phyloP scores from a whole-genome alignment of 2,329 filamentous ascomycete genomes.

The Ophiostoma perfectum region DNA sequence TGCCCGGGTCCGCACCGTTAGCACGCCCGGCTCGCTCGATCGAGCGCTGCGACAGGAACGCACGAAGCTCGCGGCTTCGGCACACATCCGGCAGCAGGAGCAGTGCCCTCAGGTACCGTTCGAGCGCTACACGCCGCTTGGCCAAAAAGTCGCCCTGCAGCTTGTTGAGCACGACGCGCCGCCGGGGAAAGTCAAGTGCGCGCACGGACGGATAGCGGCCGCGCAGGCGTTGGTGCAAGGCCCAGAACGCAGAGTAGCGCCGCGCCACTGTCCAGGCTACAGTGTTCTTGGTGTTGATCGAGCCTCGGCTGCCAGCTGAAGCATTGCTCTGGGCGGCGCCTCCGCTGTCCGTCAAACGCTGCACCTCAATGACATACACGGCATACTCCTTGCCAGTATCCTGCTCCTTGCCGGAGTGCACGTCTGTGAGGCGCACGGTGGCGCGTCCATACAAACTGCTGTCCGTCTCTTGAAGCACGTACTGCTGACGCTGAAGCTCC shows the following conservation, averaged over 20 bases:
- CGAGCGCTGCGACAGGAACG: conserved; percentile 86
- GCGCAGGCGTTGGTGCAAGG: conserved; percentile 84
- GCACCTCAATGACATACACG: conserved; percentile 87
- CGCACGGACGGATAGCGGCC: conserved; percentile 81
- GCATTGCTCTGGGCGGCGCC: not conserved
- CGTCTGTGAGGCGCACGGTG: conserved; percentile 81
- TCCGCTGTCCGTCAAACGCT: conserved; percentile 40
- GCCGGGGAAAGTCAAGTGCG: conserved; percentile 82
- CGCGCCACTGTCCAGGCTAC: conserved; percentile 85
- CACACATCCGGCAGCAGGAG: conserved; percentile 88
- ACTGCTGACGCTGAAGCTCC: conserved; percentile 92
- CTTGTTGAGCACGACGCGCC: conserved; percentile 92
- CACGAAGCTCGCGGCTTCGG: conserved; percentile 82
- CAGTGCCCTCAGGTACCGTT: conserved; percentile 77
- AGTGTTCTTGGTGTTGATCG: not conserved
- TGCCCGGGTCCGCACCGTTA: conserved; percentile 25
- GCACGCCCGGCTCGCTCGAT: conserved; percentile 47
- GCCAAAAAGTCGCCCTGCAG: conserved; percentile 93
- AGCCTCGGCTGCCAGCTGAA: too few species aligned
- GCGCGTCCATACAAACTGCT: conserved; percentile 94
- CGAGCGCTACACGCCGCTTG: conserved; percentile 76
- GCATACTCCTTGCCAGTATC: conserved; percentile 78
- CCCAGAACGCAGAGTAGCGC: conserved; percentile 94
- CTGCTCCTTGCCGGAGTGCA: conserved; percentile 85
- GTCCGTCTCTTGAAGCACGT: conserved; percentile 94